A percentile compares a stretch with the other conserved stretches of the same genome.
Evolutionary conservation across 768 basidiomycete species (phyloP).

Genomic region (Coprinopsis marcescibilis): DNA sequence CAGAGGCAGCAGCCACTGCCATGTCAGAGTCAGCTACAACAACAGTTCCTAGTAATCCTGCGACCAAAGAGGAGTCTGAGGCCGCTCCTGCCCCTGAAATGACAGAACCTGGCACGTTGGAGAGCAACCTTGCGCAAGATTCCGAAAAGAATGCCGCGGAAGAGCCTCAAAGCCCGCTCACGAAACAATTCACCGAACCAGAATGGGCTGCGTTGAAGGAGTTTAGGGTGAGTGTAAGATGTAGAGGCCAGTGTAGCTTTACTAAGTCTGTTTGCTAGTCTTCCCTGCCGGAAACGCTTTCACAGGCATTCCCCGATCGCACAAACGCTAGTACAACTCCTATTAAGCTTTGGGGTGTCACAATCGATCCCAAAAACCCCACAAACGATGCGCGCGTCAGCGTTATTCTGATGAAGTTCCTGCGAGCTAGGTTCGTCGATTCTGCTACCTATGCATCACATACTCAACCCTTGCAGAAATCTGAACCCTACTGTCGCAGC

Average conservation of each 20-base stretch:
- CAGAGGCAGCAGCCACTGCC: neutral
- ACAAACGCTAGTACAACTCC: slow-evolving; percentile 43
- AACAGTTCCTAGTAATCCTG: slow-evolving; percentile 13
- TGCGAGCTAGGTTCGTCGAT: slow-evolving; percentile 56
- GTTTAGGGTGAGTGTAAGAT: slow-evolving; percentile 47
- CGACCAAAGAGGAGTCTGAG: slow-evolving; percentile 15
- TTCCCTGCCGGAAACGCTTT: slow-evolving; percentile 47
- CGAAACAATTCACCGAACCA: slow-evolving; percentile 58
- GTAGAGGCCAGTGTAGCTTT: neutral
- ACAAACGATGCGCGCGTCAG: slow-evolving; percentile 62
- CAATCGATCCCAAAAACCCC: slow-evolving; percentile 51
- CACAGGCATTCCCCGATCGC: slow-evolving; percentile 56
- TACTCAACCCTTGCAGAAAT: slow-evolving; percentile 31
- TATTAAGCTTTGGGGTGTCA: slow-evolving; percentile 67
- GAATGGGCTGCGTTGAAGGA: slow-evolving; percentile 69
- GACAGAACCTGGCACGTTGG: no score
- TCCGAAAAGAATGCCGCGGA: slow-evolving; percentile 20
- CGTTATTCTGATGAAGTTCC: slow-evolving; percentile 77
- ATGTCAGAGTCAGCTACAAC: slow-evolving; percentile 1
- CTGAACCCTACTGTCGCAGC: slow-evolving; percentile 48
- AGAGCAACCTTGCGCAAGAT: neutral
- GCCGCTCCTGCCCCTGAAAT: slow-evolving; percentile 14
- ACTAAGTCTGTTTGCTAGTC: slow-evolving; percentile 18
- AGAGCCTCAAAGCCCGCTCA: slow-evolving; percentile 69
- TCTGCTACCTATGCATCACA: neutral